Base-by-base conservation (phyloP, 208 protist species). In the Trypanosoma conorhini region DNA sequence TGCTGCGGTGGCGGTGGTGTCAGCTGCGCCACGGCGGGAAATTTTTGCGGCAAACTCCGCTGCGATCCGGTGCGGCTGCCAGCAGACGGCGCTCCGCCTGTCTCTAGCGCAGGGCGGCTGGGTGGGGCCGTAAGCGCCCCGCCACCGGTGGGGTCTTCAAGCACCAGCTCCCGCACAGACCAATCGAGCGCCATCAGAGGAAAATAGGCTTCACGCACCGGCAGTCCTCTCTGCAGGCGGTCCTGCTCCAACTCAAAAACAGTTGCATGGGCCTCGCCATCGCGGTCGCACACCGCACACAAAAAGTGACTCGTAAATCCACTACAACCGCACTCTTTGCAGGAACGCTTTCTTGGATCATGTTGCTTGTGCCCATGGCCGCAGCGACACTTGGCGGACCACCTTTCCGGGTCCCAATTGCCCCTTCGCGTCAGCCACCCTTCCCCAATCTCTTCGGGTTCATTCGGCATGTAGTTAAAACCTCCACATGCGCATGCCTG, bases 391-490 rank as follows among this genome's bases (percentile, higher is more conserved):
- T 93, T 93, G 42, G 84, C 70, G 15, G 81, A 85, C 86, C 86
- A 96, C 68, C 67, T 46, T 42, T 67, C 54, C 15, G 76, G 68
- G 65, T 96, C 76, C 69, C 87, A 96, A 62, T 88, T 79, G 0
- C 61, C 68, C 13, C 91, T 77, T 13, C 85, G 85, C 21, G 83
- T 79, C 40, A 97, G 80, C 88, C 89, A 96, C 1, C 71, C 78
- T 46, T 95, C 88, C 8, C 93, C 91, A 48, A 96, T 94, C 65
- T 96, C 91, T 58, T 94, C 89, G 21, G 93, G 93, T 15, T 78
- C 78, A 66, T 90, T 94, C 17, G 93, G 93, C 8, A 96, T 66
- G 73, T 93, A 97, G 52, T 78, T 73, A 51, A 88, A 97, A 28
- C 70, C n/a, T 5, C 38, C 30, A 74, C 91, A 97, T 3, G 15